phyloP scores from a whole-genome alignment of 2,329 filamentous ascomycete genomes.

The Pseudocercospora vitis region DNA sequence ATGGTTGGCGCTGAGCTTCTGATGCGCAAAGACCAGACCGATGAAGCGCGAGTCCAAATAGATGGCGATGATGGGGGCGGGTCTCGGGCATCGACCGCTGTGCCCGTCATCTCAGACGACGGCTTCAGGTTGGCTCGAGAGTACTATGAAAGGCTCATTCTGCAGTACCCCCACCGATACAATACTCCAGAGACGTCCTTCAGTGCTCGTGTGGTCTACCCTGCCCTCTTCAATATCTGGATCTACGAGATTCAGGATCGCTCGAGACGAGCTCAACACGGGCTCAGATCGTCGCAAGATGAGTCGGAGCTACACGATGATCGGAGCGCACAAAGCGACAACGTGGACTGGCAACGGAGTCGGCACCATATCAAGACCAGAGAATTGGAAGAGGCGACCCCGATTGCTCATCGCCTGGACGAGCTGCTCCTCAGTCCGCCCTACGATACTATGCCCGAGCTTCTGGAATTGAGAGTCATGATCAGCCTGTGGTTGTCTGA shows the following conservation, averaged over 20 bases:
- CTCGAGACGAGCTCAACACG: conserved; percentile 51
- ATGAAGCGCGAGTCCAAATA: background rate
- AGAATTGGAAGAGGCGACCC: conserved; percentile 59
- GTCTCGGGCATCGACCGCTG: background rate
- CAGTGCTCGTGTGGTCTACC: conserved; percentile 75
- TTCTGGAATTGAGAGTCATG: conserved; percentile 72
- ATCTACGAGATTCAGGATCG: conserved; percentile 68
- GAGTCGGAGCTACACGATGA: conserved; percentile 8
- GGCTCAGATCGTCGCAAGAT: conserved; percentile 17
- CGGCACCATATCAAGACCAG: conserved; percentile 11
- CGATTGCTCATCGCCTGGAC: conserved; percentile 70
- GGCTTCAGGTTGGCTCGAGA: conserved; percentile 60
- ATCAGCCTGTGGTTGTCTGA: conserved; percentile 74
- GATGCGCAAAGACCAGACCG: conserved; percentile 53
- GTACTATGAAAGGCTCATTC: conserved; percentile 77
- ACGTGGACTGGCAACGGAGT: conserved; percentile 34
- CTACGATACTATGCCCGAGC: conserved; percentile 64
- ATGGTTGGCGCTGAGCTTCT: conserved; percentile 81
- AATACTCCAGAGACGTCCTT: conserved; percentile 55
- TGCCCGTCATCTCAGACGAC: conserved; percentile 29
- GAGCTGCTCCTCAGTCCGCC: conserved; percentile 67
- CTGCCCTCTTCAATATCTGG: conserved; percentile 77
- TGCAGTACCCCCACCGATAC: conserved; percentile 71
- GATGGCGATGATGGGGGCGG: conserved; percentile 13
- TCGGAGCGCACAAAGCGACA: conserved; percentile 7